Evolutionary conservation across 345 rosid species (phyloP).

Genomic region (Ceriops decandra): DNA sequence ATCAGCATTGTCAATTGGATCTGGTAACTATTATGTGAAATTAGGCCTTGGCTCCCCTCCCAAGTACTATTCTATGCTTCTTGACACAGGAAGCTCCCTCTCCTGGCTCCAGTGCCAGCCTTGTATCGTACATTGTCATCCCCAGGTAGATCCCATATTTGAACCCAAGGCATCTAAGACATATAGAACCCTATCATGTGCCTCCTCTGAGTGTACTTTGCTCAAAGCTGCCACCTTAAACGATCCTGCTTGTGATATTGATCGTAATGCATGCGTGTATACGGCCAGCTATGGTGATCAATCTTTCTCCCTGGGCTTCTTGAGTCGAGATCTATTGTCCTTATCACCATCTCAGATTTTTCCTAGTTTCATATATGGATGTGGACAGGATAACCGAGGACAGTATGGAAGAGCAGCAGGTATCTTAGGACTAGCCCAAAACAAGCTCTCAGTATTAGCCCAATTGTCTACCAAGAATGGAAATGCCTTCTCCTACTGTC

Average conservation of each 20-base stretch:
- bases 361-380: constrained; percentile 40
- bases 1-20: constrained; percentile 35
- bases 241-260: constrained; percentile 23
- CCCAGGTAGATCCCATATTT: constrained; percentile 41
- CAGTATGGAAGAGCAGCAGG: constrained; percentile 45
- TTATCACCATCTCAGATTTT: constrained; percentile 21
- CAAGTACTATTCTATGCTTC: constrained; percentile 39
- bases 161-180: constrained; percentile 38
- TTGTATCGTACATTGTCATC: constrained; percentile 29
- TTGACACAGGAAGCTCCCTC: constrained; percentile 54
- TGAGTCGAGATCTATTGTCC: constrained; percentile 37
- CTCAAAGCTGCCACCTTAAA: constrained; percentile 40
- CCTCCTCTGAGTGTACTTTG: constrained; percentile 30
- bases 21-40: constrained; percentile 39
- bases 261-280: constrained; percentile 27
- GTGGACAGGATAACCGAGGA: constrained; percentile 47
- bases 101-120: constrained; percentile 58
- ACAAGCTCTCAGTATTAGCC: constrained; percentile 36
- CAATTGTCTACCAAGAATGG: constrained; percentile 34
- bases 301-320: constrained; percentile 40
- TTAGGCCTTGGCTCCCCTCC: constrained; percentile 44
- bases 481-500: constrained; percentile 44
- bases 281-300: constrained; percentile 42
- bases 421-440: constrained; percentile 38
- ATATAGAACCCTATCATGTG: constrained; percentile 25